These are phyloP conservation scores for Paecilomyces niveus DNA, from an alignment of 2,329 filamentous ascomycete genomes.

Conservation along the genomic window DNA sequence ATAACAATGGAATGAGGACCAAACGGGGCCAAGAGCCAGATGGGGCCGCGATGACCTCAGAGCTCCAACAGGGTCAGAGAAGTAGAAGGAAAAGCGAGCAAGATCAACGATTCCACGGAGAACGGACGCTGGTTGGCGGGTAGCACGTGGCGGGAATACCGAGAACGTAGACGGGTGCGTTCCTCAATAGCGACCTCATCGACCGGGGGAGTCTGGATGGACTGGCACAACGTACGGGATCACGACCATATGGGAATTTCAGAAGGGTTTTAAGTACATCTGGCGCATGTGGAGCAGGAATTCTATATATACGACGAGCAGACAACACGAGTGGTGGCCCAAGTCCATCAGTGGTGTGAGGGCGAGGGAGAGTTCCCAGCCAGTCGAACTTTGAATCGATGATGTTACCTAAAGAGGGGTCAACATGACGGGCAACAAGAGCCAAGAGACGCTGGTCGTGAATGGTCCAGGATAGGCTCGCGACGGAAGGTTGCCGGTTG, in stretches of 20 bases:
- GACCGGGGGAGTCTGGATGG: slow-evolving; percentile 2
- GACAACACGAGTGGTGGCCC: too few species aligned
- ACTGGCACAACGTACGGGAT: too few species aligned
- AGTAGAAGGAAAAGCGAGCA: not conserved
- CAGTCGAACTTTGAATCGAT: slow-evolving; percentile 5
- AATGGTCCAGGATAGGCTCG: too few species aligned
- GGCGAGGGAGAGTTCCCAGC: slow-evolving; percentile 1
- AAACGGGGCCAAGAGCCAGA: not conserved
- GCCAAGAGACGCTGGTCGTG: too few species aligned
- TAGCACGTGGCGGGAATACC: not conserved
- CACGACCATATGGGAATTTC: too few species aligned
- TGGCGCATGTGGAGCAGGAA: not conserved
- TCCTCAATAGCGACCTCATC: slow-evolving; percentile 25
- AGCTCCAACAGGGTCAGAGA: not conserved
- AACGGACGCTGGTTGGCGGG: not conserved
- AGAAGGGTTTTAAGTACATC: not conserved
- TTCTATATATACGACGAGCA: not conserved
- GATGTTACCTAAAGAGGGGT: slow-evolving; percentile 2
- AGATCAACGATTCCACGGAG: not conserved
- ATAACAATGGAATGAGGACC: not conserved
- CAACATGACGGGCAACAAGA: too few species aligned
- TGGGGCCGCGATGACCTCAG: not conserved
- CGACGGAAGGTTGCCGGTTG: not conserved
- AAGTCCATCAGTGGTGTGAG: not conserved
- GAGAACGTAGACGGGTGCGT: slow-evolving; percentile 2